Conservation (phyloP, 1,284 basidiomycete species). For the Ustilago bromivora region DNA sequence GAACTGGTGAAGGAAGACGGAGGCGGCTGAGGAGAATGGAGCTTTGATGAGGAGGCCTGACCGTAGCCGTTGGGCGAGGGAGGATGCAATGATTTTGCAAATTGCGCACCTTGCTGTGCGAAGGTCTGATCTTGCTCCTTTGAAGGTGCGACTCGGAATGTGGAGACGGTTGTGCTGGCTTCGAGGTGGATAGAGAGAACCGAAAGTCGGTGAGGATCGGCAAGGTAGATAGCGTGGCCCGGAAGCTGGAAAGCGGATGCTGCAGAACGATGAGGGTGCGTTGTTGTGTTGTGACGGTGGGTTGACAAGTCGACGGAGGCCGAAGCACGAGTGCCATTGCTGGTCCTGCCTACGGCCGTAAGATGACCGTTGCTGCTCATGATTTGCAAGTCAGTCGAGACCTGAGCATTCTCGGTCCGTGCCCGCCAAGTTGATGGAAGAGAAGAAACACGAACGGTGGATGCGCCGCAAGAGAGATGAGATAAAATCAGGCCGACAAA, state of each 20-base stretch:
- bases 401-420: constrained; percentile 11
- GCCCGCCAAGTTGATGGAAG: neutral
- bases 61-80: constrained; percentile 10
- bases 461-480: neutral
- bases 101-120: neutral
- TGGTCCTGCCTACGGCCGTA: neutral
- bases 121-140: neutral
- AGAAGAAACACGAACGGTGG: neutral
- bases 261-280: neutral
- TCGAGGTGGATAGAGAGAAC: constrained; percentile 47
- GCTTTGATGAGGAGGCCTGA: constrained; percentile 18
- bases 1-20: constrained; percentile 21
- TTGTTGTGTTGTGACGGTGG: neutral
- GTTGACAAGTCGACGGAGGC: neutral
- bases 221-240: constrained; percentile 41
- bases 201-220: constrained; percentile 40
- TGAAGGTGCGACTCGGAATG: neutral
- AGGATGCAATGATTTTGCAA: constrained; percentile 4
- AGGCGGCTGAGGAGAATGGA: constrained; percentile 20
- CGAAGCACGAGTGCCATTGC: neutral
- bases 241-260: constrained; percentile 24
- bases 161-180: constrained; percentile 30
- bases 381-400: neutral
- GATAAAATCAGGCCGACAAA: neutral
- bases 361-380: constrained; percentile 9